Conservation (phyloP, 2,329 filamentous ascomycete genomes). For the Pyricularia grisea region DNA sequence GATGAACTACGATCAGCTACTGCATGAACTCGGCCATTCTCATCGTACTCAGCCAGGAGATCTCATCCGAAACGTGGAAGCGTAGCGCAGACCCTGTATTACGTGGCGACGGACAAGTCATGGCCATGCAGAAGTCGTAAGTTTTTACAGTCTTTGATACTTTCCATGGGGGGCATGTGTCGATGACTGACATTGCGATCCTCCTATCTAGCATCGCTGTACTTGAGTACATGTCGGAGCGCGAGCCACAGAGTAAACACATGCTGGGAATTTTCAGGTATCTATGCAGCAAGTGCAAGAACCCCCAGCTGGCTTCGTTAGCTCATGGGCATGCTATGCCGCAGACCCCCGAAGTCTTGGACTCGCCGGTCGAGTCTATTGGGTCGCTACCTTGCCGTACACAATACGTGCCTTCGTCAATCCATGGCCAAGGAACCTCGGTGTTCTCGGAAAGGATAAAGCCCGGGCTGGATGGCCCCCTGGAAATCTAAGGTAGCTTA, state of each 20-base stretch:
- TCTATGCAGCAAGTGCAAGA: conserved; percentile 5
- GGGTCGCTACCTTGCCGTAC: not conserved
- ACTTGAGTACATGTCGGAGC: not conserved
- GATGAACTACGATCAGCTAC: conserved; percentile 28
- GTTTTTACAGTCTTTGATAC: not conserved
- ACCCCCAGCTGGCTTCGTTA: not conserved
- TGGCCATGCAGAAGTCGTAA: not conserved
- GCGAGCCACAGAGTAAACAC: not conserved
- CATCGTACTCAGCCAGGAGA: conserved; percentile 45
- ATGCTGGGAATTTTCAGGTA: conserved; percentile 1
- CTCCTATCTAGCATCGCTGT: not conserved
- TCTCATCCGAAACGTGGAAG: conserved; percentile 1
- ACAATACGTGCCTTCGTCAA: not conserved
- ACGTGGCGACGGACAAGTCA: not conserved
- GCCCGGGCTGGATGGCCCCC: not conserved
- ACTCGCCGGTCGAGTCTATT: not conserved
- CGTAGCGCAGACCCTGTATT: not conserved
- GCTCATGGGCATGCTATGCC: not conserved
- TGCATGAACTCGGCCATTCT: conserved; percentile 46
- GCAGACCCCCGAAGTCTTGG: not conserved
- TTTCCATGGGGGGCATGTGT: not conserved
- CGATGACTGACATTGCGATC: not conserved
- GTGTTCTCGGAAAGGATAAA: not conserved
- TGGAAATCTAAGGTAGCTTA: not conserved
- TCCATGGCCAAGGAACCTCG: not conserved